Evolutionary conservation across 805 yeast genomes (phyloP).

Genomic region (Spencermartinsiella europaea): DNA sequence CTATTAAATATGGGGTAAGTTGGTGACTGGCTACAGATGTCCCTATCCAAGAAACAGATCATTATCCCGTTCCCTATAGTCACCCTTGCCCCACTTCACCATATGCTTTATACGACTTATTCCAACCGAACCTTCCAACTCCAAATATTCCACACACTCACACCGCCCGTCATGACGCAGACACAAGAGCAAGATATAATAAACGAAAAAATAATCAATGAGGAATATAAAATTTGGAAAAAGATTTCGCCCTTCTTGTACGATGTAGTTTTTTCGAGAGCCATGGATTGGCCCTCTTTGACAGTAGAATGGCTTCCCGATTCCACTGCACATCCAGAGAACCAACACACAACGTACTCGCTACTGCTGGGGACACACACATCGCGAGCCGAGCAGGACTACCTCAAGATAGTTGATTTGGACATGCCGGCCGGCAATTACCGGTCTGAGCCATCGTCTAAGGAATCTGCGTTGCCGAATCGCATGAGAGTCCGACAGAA

Average conservation of each 20-base stretch:
- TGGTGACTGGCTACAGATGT: too few species aligned
- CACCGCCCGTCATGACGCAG: too few species aligned
- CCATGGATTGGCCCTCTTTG: constrained; percentile 57
- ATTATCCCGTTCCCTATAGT: too few species aligned
- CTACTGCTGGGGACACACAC: constrained; percentile 64
- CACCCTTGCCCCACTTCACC: too few species aligned
- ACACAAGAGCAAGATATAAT: constrained; percentile 2
- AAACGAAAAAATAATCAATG: constrained; percentile 23
- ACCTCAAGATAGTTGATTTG: constrained; percentile 36
- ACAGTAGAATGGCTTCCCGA: constrained; percentile 61
- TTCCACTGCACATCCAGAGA: constrained; percentile 5
- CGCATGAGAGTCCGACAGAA: constrained; percentile 39
- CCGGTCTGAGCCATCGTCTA: constrained; percentile 4
- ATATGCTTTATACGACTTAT: too few species aligned
- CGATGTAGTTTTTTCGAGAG: constrained; percentile 48
- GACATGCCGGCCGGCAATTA: constrained; percentile 30
- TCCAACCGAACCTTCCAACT: too few species aligned
- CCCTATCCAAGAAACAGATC: too few species aligned
- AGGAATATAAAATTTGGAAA: constrained; percentile 56
- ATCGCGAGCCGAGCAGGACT: constrained; percentile 48
- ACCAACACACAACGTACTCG: constrained; percentile 35
- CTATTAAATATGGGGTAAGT: too few species aligned
- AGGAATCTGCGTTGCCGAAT: constrained; percentile 9
- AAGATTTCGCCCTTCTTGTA: constrained; percentile 56
- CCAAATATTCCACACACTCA: too few species aligned